A percentile compares a stretch with the other conserved stretches of the same genome.
Evolutionary conservation across 2,329 filamentous ascomycete species (phyloP).

Genomic region (Xylaria sp.): DNA sequence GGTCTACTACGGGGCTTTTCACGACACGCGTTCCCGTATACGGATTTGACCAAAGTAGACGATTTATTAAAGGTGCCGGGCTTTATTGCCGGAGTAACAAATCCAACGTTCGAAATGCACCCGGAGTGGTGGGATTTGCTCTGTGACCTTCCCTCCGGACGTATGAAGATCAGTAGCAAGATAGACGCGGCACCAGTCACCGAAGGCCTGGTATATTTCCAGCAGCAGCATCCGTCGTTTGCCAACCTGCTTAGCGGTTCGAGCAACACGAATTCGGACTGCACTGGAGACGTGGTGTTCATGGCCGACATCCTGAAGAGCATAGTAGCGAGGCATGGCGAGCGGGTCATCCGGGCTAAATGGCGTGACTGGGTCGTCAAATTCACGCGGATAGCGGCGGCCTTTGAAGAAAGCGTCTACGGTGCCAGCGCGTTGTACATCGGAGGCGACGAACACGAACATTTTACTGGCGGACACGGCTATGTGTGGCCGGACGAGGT

Average conservation of each 20-base stretch:
- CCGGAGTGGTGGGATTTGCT: slow-evolving; percentile 98
- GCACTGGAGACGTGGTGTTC: slow-evolving; percentile 85
- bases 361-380: slow-evolving; percentile 95
- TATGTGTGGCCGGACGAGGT: slow-evolving; percentile 92
- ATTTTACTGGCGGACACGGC: slow-evolving; percentile 73
- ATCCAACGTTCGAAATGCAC: slow-evolving; percentile 92
- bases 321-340: slow-evolving; percentile 83
- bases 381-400: slow-evolving; percentile 88
- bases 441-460: slow-evolving; percentile 71
- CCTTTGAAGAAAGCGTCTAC: slow-evolving; percentile 95
- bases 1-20: slow-evolving; percentile 93
- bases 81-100: slow-evolving; percentile 97
- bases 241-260: slow-evolving; percentile 51
- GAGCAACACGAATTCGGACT: slow-evolving; percentile 51
- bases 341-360: slow-evolving; percentile 86
- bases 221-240: slow-evolving; percentile 71
- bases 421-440: slow-evolving; percentile 89
- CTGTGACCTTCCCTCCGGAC: slow-evolving; percentile 87
- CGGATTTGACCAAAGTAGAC: slow-evolving; percentile 95
- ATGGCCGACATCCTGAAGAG: slow-evolving; percentile 84
- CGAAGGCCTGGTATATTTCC: slow-evolving; percentile 85
- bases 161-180: slow-evolving; percentile 90
- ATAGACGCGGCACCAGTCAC: slow-evolving; percentile 81
- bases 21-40: slow-evolving; percentile 95
- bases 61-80: slow-evolving; percentile 94